phyloP scores from a whole-genome alignment of 768 basidiomycete genomes.

The Lactarius akahatsu region DNA sequence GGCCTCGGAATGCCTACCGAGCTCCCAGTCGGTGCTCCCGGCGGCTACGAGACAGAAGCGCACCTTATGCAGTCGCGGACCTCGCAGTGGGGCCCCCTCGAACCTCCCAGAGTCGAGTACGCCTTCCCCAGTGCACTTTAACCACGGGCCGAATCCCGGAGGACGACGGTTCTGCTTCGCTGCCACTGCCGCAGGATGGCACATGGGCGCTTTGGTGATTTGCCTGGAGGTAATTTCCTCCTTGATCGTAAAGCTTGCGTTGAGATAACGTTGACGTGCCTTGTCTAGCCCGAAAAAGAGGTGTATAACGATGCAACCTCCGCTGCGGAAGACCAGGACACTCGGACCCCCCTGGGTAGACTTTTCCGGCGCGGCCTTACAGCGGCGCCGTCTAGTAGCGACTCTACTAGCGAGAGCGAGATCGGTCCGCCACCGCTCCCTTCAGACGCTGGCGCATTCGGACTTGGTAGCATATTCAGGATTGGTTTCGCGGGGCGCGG shows the following conservation, averaged over 20 bases:
- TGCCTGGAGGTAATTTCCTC: slow-evolving; percentile 63
- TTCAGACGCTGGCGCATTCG: slow-evolving; percentile 23
- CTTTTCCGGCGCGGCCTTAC: slow-evolving; percentile 31
- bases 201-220: slow-evolving; percentile 85
- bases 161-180: slow-evolving; percentile 68
- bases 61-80: slow-evolving; percentile 36
- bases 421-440: slow-evolving; percentile 22
- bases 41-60: slow-evolving; percentile 50
- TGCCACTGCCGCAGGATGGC: slow-evolving; percentile 86
- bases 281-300: slow-evolving; percentile 37
- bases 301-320: slow-evolving; percentile 35
- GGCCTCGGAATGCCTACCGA: slow-evolving; percentile 76
- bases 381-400: slow-evolving; percentile 26
- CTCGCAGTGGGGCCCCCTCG: slow-evolving; percentile 8
- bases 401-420: slow-evolving; percentile 12
- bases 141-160: slow-evolving; percentile 46
- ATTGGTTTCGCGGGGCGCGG: slow-evolving; percentile 58
- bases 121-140: slow-evolving; percentile 75
- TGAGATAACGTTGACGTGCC: background rate
- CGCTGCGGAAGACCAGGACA: slow-evolving; percentile 21
- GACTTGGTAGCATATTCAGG: slow-evolving; percentile 42
- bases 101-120: slow-evolving; percentile 48
- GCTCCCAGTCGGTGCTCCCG: slow-evolving; percentile 54
- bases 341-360: slow-evolving; percentile 25
- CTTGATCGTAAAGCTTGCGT: background rate